phyloP scores from a whole-genome alignment of 2,329 filamentous ascomycete species.

The Ceratocystis colombiana region DNA sequence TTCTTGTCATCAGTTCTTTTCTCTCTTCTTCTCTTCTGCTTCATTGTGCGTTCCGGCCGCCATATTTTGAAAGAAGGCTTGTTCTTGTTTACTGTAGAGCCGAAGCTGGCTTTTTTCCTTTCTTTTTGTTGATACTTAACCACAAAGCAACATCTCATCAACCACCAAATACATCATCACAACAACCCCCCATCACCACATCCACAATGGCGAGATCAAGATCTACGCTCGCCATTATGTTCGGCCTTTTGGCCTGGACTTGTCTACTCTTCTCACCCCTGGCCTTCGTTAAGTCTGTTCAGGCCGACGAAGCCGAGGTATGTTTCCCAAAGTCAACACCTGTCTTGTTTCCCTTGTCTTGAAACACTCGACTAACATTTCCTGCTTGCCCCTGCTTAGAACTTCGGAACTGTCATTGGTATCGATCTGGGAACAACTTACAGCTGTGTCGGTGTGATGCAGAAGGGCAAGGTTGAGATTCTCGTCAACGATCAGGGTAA shows the following conservation, averaged over 20 bases:
- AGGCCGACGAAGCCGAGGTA: conserved; percentile 57
- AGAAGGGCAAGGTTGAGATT: conserved; percentile 90
- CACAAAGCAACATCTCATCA: conserved; percentile 15
- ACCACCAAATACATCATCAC: background rate
- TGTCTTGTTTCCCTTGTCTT: background rate
- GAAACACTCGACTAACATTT: background rate
- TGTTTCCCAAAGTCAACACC: background rate
- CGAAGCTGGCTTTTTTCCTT: conserved; percentile 27
- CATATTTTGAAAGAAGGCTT: conserved; percentile 1
- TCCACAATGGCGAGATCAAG: conserved; percentile 46
- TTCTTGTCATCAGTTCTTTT: conserved; percentile 27
- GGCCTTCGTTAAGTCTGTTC: conserved; percentile 69
- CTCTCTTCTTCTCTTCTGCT: conserved; percentile 26
- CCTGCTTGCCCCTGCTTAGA: conserved; percentile 30
- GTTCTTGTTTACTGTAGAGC: conserved; percentile 18
- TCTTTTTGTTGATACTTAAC: conserved; percentile 20
- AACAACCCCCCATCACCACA: conserved; percentile 28
- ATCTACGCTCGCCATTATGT: conserved; percentile 63
- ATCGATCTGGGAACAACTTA: conserved; percentile 88
- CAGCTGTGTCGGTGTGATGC: conserved; percentile 90
- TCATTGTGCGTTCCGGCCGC: conserved; percentile 22
- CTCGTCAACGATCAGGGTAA: conserved; percentile 76
- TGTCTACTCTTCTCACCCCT: conserved; percentile 79
- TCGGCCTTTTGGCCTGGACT: conserved; percentile 88
- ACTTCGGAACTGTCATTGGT: conserved; percentile 83